Conservation (phyloP, 768 basidiomycete species). For the Lactarius psammicola region DNA sequence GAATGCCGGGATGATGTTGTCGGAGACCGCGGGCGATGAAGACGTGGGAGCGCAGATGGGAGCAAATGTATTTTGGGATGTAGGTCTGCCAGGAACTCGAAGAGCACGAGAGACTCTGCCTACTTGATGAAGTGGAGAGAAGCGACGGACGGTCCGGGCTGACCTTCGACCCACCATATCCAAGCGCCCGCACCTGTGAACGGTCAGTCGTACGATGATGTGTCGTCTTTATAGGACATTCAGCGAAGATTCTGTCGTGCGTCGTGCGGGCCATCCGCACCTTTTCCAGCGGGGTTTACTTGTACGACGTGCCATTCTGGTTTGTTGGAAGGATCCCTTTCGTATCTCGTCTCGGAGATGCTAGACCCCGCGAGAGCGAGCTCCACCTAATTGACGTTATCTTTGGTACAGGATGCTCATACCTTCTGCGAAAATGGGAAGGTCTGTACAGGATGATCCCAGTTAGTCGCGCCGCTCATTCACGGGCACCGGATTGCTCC, state of each 20-base stretch:
- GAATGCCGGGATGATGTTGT: conserved; percentile 44
- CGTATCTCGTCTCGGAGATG: conserved; percentile 47
- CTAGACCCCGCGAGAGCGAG: conserved; percentile 61
- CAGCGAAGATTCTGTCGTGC: background rate
- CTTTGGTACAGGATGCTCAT: background rate
- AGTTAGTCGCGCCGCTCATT: background rate
- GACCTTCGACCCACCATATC: conserved; percentile 60
- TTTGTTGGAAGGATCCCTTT: conserved; percentile 66
- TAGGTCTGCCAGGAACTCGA: conserved; percentile 66
- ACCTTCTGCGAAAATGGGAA: background rate
- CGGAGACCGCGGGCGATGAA: conserved; percentile 57
- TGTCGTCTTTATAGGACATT: background rate
- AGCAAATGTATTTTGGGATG: conserved; percentile 48
- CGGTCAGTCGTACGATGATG: background rate
- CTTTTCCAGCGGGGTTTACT: conserved; percentile 67
- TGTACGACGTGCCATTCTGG: conserved; percentile 66
- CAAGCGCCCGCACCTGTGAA: conserved; percentile 53
- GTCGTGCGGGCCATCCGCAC: conserved; percentile 35
- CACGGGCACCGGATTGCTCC: background rate
- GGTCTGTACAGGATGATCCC: background rate
- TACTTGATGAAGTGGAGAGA: conserved; percentile 57
- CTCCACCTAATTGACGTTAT: conserved; percentile 42
- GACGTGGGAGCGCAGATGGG: conserved; percentile 53
- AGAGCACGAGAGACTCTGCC: conserved; percentile 61
- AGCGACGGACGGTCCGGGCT: conserved; percentile 56